These are phyloP conservation scores for Didymella lethalis DNA, from an alignment of 2,329 filamentous ascomycete species.

Conservation along the genomic window DNA sequence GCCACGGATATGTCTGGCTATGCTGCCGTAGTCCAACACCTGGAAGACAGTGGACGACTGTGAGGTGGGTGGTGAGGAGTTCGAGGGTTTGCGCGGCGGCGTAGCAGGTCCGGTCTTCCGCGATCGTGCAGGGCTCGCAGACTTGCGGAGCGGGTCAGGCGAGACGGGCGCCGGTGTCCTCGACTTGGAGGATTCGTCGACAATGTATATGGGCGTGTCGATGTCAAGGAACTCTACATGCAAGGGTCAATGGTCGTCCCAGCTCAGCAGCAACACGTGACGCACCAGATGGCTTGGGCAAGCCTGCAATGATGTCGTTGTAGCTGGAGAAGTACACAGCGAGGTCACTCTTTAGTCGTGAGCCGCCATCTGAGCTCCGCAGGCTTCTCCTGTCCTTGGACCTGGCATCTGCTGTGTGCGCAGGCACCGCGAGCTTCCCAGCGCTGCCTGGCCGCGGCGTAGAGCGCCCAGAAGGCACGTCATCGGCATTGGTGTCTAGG, in stretches of 20 bases:
- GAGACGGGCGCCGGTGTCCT: conserved; percentile 32
- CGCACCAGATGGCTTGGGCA: conserved; percentile 77
- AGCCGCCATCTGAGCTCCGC: conserved; percentile 82
- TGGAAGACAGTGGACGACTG: conserved; percentile 45
- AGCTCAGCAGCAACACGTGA: conserved; percentile 26
- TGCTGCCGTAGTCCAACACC: conserved; percentile 54
- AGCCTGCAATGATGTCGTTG: conserved; percentile 90
- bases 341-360: conserved; percentile 88
- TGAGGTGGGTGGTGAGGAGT: conserved; percentile 24
- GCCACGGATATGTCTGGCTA: conserved; percentile 46
- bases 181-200: conserved; percentile 62
- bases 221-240: conserved; percentile 72
- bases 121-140: conserved; percentile 37
- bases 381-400: conserved; percentile 74
- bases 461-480: conserved; percentile 41
- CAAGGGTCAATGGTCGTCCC: conserved; percentile 27
- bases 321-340: conserved; percentile 92
- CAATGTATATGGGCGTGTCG: conserved; percentile 76
- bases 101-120: conserved; percentile 34
- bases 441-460: conserved; percentile 43
- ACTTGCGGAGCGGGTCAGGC: conserved; percentile 32
- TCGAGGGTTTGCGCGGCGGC: conserved; percentile 28
- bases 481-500: conserved; percentile 46
- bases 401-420: conserved; percentile 24
- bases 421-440: conserved; percentile 40